Percentiles rank a stretch among this genome's conserved stretches.
Conservation (phyloP, 1,284 basidiomycete genomes). For the Heliocybe sulcata region DNA sequence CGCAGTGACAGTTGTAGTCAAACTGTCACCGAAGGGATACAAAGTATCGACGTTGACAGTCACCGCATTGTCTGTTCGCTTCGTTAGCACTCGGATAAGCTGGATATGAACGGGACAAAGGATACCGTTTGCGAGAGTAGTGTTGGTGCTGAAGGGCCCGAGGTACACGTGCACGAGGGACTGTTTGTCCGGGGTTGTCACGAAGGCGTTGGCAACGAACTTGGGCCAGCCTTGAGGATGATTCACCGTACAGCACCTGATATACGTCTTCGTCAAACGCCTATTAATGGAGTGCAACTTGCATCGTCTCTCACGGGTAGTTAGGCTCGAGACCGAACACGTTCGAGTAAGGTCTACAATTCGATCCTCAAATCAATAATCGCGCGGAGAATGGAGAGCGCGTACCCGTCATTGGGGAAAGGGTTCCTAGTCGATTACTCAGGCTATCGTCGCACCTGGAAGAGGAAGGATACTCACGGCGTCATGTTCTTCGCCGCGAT, state of each 20-base stretch:
- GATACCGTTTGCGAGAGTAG: slow-evolving; percentile 36
- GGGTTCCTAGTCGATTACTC: slow-evolving; percentile 31
- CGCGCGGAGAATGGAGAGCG: slow-evolving; percentile 7
- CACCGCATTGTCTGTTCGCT: slow-evolving; percentile 32
- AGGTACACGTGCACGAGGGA: slow-evolving; percentile 50
- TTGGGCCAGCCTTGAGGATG: slow-evolving; percentile 58
- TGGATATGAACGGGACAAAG: neutral
- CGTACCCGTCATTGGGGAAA: slow-evolving; percentile 43
- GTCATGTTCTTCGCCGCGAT: slow-evolving; percentile 51
- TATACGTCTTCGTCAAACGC: neutral
- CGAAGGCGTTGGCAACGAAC: slow-evolving; percentile 51
- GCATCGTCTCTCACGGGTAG: slow-evolving; percentile 20
- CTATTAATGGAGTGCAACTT: neutral
- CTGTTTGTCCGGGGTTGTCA: slow-evolving; percentile 38
- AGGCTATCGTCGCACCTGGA: neutral
- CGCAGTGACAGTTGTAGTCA: slow-evolving; percentile 42
- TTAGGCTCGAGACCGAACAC: slow-evolving; percentile 38
- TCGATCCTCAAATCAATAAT: neutral
- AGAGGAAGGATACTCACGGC: slow-evolving; percentile 29
- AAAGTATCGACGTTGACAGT: slow-evolving; percentile 41
- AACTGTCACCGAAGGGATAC: slow-evolving; percentile 49
- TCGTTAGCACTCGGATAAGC: neutral
- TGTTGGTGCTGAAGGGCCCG: slow-evolving; percentile 41
- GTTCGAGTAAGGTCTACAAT: slow-evolving; percentile 41
- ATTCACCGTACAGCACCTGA: slow-evolving; percentile 54